phyloP scores from a whole-genome alignment of 768 basidiomycete genomes.

The Pleurotus citrinopileatus region DNA sequence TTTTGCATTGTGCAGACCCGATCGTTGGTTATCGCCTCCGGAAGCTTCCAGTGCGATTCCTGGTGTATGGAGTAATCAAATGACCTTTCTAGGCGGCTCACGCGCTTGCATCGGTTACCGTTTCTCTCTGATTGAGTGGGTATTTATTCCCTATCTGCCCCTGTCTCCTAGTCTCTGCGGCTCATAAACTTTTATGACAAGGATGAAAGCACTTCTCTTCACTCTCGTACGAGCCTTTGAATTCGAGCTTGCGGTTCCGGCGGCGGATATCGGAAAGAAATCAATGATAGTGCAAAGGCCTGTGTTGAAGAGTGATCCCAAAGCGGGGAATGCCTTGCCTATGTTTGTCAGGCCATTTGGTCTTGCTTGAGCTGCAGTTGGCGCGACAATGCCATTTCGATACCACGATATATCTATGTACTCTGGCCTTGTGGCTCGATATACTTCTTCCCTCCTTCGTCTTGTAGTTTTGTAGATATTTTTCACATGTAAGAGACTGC shows the following conservation, averaged over 20 bases:
- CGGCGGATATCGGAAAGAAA: slow-evolving; percentile 3
- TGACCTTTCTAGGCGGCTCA: slow-evolving; percentile 65
- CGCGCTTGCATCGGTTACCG: slow-evolving; percentile 66
- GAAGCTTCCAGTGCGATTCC: slow-evolving; percentile 44
- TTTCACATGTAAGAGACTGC: no score
- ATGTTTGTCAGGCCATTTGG: slow-evolving; percentile 4
- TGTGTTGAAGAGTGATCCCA: background rate
- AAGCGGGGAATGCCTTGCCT: slow-evolving; percentile 5
- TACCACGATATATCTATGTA: no score
- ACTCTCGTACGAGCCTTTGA: slow-evolving; percentile 42
- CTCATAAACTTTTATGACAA: slow-evolving; percentile 6
- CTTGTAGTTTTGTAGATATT: no score
- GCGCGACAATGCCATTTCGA: no score
- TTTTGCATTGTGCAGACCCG: slow-evolving; percentile 41
- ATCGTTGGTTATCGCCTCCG: slow-evolving; percentile 55
- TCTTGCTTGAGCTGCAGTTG: no score
- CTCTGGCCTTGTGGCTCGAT: no score
- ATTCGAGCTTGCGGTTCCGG: slow-evolving; percentile 47
- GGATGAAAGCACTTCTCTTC: slow-evolving; percentile 39
- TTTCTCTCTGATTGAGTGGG: slow-evolving; percentile 60
- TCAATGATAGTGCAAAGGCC: slow-evolving; percentile 2
- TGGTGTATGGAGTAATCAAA: slow-evolving; percentile 56
- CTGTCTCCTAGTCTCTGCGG: background rate
- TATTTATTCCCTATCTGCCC: slow-evolving; percentile 9
- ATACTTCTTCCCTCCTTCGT: no score